Base-by-base conservation (phyloP, 2,329 filamentous ascomycete species). In the Fonsecaea multimorphosa region DNA sequence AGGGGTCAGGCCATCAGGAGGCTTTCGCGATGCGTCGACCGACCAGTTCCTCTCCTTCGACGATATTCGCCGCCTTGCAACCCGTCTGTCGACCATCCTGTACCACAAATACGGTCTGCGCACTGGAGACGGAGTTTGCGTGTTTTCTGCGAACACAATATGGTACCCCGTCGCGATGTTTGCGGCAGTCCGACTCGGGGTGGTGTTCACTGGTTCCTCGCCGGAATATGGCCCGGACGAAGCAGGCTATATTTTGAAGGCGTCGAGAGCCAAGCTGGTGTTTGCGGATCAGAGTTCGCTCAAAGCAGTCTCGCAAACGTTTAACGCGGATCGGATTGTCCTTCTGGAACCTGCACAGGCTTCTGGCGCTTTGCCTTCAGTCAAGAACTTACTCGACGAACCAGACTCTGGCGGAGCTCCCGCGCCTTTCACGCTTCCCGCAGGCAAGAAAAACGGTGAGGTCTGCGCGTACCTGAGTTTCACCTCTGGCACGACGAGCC, bases 401-500 rank as follows among this genome's bases (percentile, higher is more conserved):
- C 77, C 76, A 4, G 74, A 71, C 38, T 58, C 57, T 11, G 74
- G 73, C 65, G 80, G 79, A 1, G 73, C 80, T 31, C 63, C 70
- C 0, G 75, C 76, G 2, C 84, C 87, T 69, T 75, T 78, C 0
- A 73, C n/a, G 53, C 76, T 87, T 1, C 80, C 82, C 0, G 66
- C 72, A 0, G 83, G 83, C 0, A 82, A 85, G 74, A 84, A 78
- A 24, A 87, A 87, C 68, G 80, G 79, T 44, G 82, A 65, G 14
- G 36, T 69, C 36, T 55, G 55, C n/a, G 61, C 49, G 12, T 69
- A 56, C 49, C 84, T 96, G 68, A 94, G 94, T 76, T 95, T 94
- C 78, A 91, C 87, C 69, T 78, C 75, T 54, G 79, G 91, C 8
- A 93, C 90, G 1, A 96, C 92, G 0, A 92, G 92, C 6, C 83